Evolutionary conservation across 2,329 filamentous ascomycete genomes (phyloP), one percentile per base, ranked within the genome.

Genomic region (Scedosporium boydii): DNA sequence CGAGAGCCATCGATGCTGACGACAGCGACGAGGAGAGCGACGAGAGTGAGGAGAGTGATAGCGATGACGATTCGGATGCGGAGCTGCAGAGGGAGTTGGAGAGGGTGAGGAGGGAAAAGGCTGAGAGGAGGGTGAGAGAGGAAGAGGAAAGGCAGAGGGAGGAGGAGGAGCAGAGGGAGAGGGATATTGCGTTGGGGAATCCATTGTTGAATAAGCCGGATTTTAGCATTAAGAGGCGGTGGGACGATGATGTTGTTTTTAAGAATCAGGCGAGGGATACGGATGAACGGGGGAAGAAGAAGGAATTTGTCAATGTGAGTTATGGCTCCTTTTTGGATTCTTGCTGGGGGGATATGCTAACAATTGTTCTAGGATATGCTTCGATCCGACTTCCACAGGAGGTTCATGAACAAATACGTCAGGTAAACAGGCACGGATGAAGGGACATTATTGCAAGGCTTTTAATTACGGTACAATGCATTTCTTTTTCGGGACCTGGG

Each of bases 241-340:
- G 95, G 95, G 95, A 99, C 69, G 95, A 99, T 70, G 95, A 99
- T 73, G 95, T 99, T 12, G 93, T 99, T 2, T 99, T 99, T 78
- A 98, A 96, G 80, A 99, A 99, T 75, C 95, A 99, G 77, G 95
- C 93, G 41, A 84, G 95, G 64, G 95, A 93, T 7, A 96, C 93
- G 0, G 93, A 98, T 71, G 91, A 97, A 66, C 93, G 88, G 79
- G 87, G 88, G 66, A 85, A 92, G 79, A 85, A 83, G 76, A 96
- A 93, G 79, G 93, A 96, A 75, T 99, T 99, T 77, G 93, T 99
- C 75, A 99, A 99, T 72, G 92, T 91, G 74, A 78, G 87, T 78
- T 29, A 6, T 23, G 44, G 9, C 2, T 51, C 6, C 58, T 34
- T 34, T 7, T 34, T 18, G 63, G 42, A 64, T 63, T n/a, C 14